Conservation (phyloP, 1,284 basidiomycete genomes). For the Cutaneotrichosporon mucoides region DNA sequence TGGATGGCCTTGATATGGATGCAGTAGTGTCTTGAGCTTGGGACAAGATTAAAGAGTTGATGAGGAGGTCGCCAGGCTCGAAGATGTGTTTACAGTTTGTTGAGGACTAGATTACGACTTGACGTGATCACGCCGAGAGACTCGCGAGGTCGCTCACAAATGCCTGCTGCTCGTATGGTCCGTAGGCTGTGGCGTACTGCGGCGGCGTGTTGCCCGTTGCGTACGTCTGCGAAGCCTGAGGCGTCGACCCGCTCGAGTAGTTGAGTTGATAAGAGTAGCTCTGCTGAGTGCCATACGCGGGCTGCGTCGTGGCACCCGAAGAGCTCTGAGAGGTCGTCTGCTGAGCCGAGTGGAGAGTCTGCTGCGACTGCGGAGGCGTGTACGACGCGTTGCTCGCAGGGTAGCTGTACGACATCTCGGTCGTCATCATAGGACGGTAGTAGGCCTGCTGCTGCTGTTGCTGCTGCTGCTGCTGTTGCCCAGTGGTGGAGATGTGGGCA, state of each 20-base stretch:
- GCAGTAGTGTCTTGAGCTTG: no score
- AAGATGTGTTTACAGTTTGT: background rate
- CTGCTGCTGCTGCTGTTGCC: conserved; percentile 5
- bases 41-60: no score
- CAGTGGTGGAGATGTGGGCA: background rate
- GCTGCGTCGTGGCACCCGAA: background rate
- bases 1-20: no score
- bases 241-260: background rate
- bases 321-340: background rate
- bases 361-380: conserved; percentile 6
- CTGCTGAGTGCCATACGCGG: conserved; percentile 3
- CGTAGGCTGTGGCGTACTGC: conserved; percentile 8
- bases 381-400: conserved; percentile 5
- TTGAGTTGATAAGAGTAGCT: conserved; percentile 2
- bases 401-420: conserved; percentile 11
- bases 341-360: conserved; percentile 1
- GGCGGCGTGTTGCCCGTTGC: conserved; percentile 2
- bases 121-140: conserved; percentile 6
- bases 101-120: background rate
- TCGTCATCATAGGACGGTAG: conserved; percentile 10
- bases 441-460: conserved; percentile 13
- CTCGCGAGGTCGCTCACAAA: conserved; percentile 15
- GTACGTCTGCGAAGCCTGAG: background rate
- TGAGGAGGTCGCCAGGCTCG: no score
- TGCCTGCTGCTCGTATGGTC: conserved; percentile 9